phyloP scores from a whole-genome alignment of 257 asterid species.

The Fraxinus anomala region DNA sequence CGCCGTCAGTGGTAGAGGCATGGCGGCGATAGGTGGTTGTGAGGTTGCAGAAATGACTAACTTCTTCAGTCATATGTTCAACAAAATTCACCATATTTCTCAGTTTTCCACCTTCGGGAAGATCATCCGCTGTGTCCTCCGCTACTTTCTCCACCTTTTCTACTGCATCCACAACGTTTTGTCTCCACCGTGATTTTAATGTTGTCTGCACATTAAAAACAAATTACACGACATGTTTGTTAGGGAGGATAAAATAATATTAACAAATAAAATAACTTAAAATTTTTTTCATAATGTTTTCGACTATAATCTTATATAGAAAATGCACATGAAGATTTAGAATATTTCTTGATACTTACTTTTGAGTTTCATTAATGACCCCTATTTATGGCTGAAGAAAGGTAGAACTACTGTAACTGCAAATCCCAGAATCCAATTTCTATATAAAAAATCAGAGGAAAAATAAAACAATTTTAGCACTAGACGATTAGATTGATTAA shows the following conservation, averaged over 20 bases:
- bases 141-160: conserved; percentile 38
- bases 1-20: no score
- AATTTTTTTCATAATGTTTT: neutral
- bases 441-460: neutral
- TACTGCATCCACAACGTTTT: conserved; percentile 36
- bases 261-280: neutral
- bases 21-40: no score
- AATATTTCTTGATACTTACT: neutral
- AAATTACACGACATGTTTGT: neutral
- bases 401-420: conserved; percentile 10
- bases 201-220: conserved; percentile 34
- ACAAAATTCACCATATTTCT: conserved; percentile 42
- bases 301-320: no score
- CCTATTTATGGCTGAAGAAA: conserved; percentile 20
- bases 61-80: conserved; percentile 50
- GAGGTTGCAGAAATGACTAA: neutral
- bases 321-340: no score
- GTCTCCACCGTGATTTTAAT: conserved; percentile 31
- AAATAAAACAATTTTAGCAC: neutral
- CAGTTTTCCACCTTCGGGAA: conserved; percentile 50
- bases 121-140: conserved; percentile 41
- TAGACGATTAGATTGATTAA: neutral
- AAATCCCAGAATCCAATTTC: conserved; percentile 20
- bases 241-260: neutral
- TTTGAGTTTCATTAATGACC: neutral